These are phyloP conservation scores for Pseudocercospora crystallina DNA, from an alignment of 2,329 filamentous ascomycete genomes.

Conservation along the genomic window DNA sequence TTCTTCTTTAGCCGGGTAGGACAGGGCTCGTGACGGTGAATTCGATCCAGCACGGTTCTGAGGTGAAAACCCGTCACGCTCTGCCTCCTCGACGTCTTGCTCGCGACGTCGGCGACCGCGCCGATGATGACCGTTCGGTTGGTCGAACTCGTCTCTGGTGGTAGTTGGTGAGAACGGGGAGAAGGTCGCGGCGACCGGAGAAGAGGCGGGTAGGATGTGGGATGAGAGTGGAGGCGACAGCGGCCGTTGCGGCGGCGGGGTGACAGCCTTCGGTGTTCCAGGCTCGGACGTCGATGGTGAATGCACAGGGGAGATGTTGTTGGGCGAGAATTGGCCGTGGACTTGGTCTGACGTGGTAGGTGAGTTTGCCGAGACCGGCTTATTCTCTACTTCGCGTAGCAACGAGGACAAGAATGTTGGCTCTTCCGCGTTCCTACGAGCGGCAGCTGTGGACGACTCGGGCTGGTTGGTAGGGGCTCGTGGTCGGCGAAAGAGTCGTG, in stretches of 20 bases:
- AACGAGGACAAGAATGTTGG: constrained; percentile 85
- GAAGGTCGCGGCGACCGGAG: constrained; percentile 64
- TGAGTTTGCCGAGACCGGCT: constrained; percentile 38
- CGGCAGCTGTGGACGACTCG: constrained; percentile 36
- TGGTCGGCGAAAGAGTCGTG: constrained; percentile 53
- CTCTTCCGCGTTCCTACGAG: constrained; percentile 44
- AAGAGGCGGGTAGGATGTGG: constrained; percentile 70
- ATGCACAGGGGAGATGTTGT: constrained; percentile 63
- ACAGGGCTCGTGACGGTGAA: constrained; percentile 52
- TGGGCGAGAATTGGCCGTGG: constrained; percentile 38
- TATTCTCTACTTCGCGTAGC: constrained; percentile 78
- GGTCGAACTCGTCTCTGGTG: constrained; percentile 21
- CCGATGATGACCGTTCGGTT: constrained; percentile 4
- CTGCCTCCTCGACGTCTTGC: constrained; percentile 27
- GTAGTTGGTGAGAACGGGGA: constrained; percentile 60
- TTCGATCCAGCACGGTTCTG: constrained; percentile 18
- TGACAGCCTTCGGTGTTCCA: constrained; percentile 66
- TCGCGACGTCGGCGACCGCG: constrained; percentile 25
- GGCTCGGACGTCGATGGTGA: constrained; percentile 65
- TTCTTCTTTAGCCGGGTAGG: constrained; percentile 80
- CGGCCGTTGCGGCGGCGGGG: constrained; percentile 63
- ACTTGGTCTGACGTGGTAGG: constrained; percentile 34
- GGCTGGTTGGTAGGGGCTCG: constrained; percentile 46
- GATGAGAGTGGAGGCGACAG: constrained; percentile 71
- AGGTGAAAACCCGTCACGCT: constrained; percentile 20